Base-by-base conservation (phyloP, 306 rosid species). In the Inga laurina region DNA sequence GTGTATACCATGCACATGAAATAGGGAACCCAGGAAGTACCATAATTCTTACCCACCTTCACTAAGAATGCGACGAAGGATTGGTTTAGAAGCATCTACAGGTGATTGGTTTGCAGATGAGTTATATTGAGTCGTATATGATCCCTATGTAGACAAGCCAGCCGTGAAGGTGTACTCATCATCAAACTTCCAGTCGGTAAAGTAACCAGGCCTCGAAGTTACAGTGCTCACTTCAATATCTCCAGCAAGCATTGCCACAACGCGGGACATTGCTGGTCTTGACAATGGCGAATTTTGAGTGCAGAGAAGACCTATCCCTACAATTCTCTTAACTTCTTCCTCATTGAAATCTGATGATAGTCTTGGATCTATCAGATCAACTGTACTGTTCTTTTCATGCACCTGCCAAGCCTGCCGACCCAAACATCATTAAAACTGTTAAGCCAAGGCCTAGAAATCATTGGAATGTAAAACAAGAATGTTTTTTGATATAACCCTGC, bases 231-330 rank as follows among this genome's bases (percentile, higher is more conserved):
- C 94, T 81, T 91, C 94, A 4, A 79, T 57, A 75, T 91, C 93
- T 82, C 97, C 93, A 3, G 90, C 73, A 77, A 93, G 91, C 95
- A 93, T 93, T 54, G 94, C 93, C 80, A 93, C 90, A 34, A 88
- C 95, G 2, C 90, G 88, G 2, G 95, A 91, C 97, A 93, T 93
- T 2, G 91, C 72, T 45, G 97, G 97, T 22, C 91, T 85, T 75
- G 77, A 81, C n/a, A 48, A 15, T 46, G 95, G 94, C 8, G 93
- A 84, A 79, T 93, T 72, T 46, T 93, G 95, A 48, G 94, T 91
- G 87, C 95, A 93, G 76, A 86, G 43, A 61, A 90, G 88, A 15
- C 90, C 87, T 82, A 93, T 72, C 54, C 88, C 89, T 4, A 85
- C 90, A 6, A 91, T 24, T 37, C 94, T 76, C 61, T 78, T 82